These are phyloP conservation scores for Croton laevigatus DNA, from an alignment of 441 rosid genomes.

Conservation along the genomic window DNA sequence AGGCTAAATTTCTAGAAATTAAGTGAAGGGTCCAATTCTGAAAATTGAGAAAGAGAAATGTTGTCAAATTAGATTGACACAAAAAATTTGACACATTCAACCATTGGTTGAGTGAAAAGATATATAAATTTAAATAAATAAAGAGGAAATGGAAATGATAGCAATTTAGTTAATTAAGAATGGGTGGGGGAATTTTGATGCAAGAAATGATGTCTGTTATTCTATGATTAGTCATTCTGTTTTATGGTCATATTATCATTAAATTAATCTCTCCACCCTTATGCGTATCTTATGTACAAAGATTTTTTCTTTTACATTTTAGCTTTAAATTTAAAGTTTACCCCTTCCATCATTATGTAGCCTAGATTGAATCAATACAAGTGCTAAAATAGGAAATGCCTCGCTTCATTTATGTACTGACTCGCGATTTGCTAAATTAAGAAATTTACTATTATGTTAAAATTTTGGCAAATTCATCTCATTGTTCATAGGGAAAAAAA, in stretches of 20 bases:
- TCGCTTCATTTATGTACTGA: background rate
- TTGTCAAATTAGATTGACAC: slow-evolving; percentile 39
- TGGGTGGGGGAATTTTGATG: slow-evolving; percentile 25
- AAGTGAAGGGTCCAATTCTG: background rate
- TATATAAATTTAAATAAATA: too few species aligned
- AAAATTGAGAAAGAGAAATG: slow-evolving; percentile 28
- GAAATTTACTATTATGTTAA: too few species aligned
- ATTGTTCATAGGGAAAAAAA: too few species aligned
- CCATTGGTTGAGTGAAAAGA: slow-evolving; percentile 21
- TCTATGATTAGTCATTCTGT: slow-evolving; percentile 31
- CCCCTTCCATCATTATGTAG: background rate
- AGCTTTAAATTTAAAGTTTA: background rate
- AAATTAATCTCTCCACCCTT: slow-evolving; percentile 19
- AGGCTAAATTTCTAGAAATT: too few species aligned
- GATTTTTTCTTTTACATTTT: background rate
- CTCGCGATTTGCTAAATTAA: background rate
- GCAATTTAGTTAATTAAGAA: too few species aligned
- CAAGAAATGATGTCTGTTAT: slow-evolving; percentile 32
- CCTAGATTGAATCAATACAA: background rate
- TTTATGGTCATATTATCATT: slow-evolving; percentile 26
- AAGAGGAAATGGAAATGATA: too few species aligned
- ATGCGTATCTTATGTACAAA: slow-evolving; percentile 8
- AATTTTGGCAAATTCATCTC: too few species aligned
- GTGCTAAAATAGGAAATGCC: background rate
- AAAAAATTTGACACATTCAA: slow-evolving; percentile 35